Evolutionary conservation across 495 filamentous ascomycete species (phyloP).

Genomic region (Daldinia grandis): DNA sequence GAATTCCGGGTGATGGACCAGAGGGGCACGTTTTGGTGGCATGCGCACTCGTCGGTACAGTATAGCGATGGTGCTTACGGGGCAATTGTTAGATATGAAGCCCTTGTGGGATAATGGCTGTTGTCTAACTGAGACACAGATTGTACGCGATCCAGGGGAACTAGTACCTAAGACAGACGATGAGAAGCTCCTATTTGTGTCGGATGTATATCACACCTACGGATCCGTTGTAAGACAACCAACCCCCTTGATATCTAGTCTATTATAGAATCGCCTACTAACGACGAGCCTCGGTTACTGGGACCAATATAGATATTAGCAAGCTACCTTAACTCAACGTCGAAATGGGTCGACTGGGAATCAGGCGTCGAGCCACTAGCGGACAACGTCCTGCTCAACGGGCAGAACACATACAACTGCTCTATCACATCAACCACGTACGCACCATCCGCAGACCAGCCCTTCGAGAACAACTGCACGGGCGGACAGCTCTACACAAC

Average conservation of each 20-base stretch:
- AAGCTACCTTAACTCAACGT: conserved; percentile 44
- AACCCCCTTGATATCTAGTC: too few relatives aligned
- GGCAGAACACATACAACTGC: conserved; percentile 57
- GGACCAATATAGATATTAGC: conserved; percentile 26
- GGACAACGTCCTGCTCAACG: conserved; percentile 62
- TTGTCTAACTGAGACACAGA: conserved; percentile 17
- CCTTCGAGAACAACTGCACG: conserved; percentile 25
- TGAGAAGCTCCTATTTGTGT: conserved; percentile 43
- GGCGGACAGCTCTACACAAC: conserved; percentile 37
- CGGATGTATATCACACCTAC: conserved; percentile 49
- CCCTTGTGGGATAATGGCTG: background rate
- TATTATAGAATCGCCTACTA: background rate
- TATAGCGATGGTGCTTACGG: conserved; percentile 58
- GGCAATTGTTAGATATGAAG: conserved; percentile 52
- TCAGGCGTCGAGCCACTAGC: conserved; percentile 47
- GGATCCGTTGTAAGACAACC: conserved; percentile 45
- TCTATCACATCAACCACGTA: conserved; percentile 38
- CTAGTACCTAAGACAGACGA: conserved; percentile 39
- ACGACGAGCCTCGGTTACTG: conserved; percentile 40
- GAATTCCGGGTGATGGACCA: conserved; percentile 56
- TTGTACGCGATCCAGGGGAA: conserved; percentile 43
- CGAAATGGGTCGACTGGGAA: conserved; percentile 43
- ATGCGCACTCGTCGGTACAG: conserved; percentile 64
- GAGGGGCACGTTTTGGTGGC: conserved; percentile 66
- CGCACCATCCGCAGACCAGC: conserved; percentile 12